phyloP scores from a whole-genome alignment of 2,329 filamentous ascomycete species.

The Xylaria sp. region DNA sequence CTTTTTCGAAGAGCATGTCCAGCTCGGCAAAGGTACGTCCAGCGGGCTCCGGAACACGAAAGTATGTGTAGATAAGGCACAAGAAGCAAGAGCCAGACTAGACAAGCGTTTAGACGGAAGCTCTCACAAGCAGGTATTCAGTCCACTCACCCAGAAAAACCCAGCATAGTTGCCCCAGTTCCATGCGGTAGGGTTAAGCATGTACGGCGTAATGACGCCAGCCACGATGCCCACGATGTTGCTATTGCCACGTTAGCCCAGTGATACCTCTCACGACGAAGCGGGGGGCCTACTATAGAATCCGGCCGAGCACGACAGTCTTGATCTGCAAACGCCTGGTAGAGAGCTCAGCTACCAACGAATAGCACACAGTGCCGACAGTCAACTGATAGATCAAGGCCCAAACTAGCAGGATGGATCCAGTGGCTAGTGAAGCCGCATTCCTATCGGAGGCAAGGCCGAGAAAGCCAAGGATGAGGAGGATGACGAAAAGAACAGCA shows the following conservation, averaged over 20 bases:
- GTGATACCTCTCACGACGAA: neutral
- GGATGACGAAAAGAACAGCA: conserved; percentile 77
- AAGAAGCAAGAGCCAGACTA: conserved; percentile 79
- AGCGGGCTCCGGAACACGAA: conserved; percentile 81
- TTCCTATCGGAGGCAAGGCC: conserved; percentile 76
- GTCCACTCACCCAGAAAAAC: conserved; percentile 78
- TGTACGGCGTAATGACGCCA: conserved; percentile 86
- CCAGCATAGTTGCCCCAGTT: conserved; percentile 88
- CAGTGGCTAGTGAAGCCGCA: conserved; percentile 77
- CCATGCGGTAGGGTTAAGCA: conserved; percentile 90
- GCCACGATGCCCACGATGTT: conserved; percentile 86
- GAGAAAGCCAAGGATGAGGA: conserved; percentile 85
- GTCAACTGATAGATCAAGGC: conserved; percentile 86
- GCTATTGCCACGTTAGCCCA: conserved; percentile 52
- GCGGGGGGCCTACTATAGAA: conserved; percentile 67
- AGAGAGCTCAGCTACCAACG: conserved; percentile 85
- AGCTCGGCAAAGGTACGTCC: conserved; percentile 88
- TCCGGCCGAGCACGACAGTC: conserved; percentile 86
- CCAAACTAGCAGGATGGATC: conserved; percentile 87
- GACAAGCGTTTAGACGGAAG: neutral
- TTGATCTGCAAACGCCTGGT: conserved; percentile 88
- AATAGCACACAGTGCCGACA: conserved; percentile 91
- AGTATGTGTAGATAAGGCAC: conserved; percentile 84
- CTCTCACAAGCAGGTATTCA: conserved; percentile 17
- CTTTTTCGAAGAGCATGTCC: conserved; percentile 83